These are phyloP conservation scores for Mollisiaceae sp. DNA, from an alignment of 2,329 filamentous ascomycete genomes.

Conservation along the genomic window DNA sequence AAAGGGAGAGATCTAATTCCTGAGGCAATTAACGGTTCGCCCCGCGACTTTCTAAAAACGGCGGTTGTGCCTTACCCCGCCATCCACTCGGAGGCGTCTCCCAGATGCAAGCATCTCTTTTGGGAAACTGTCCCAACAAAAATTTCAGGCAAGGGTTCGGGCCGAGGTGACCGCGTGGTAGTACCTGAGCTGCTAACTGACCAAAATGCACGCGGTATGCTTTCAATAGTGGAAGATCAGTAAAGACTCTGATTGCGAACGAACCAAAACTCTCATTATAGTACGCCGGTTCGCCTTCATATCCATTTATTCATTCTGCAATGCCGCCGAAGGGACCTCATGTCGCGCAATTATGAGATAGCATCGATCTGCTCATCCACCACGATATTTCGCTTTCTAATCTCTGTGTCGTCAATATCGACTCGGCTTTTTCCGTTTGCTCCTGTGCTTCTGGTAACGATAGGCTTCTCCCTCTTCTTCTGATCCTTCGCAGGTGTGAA, in stretches of 20 bases:
- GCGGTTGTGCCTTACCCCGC: background rate
- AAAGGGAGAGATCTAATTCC: background rate
- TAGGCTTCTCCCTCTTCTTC: slow-evolving; percentile 41
- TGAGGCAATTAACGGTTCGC: background rate
- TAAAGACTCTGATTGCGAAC: background rate
- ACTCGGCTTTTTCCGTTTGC: slow-evolving; percentile 38
- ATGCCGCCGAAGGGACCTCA: slow-evolving; percentile 3
- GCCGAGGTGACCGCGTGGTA: slow-evolving; percentile 3
- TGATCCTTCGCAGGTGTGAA: slow-evolving; percentile 61
- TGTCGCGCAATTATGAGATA: slow-evolving; percentile 26
- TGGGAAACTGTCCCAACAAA: slow-evolving; percentile 10
- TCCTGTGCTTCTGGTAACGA: slow-evolving; percentile 37
- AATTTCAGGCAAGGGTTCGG: background rate
- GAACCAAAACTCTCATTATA: slow-evolving; percentile 2
- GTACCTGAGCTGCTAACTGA: background rate
- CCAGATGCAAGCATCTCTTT: background rate
- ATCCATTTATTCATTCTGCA: background rate
- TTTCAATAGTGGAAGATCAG: background rate
- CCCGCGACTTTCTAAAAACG: background rate
- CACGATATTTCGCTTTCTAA: slow-evolving; percentile 39
- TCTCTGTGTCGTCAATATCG: slow-evolving; percentile 39
- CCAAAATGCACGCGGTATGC: background rate
- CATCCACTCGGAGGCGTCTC: background rate
- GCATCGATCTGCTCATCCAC: slow-evolving; percentile 30
- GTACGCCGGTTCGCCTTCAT: slow-evolving; percentile 1